Evolutionary conservation across 176 grass and related monocot genomes (phyloP).

Genomic region (Zea luxurians): DNA sequence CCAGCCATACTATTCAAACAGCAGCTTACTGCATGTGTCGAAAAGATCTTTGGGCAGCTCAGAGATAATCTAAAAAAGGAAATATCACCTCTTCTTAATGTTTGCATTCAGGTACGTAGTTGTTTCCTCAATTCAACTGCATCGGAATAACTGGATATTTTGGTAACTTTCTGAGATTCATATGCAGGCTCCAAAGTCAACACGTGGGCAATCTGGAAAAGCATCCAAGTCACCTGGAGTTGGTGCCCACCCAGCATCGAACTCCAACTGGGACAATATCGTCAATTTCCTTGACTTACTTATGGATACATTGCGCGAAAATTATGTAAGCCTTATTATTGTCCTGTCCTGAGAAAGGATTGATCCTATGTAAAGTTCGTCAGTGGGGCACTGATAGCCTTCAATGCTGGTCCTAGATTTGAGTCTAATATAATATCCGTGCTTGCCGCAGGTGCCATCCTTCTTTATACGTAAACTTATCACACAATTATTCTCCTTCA

Average conservation of each 20-base stretch:
- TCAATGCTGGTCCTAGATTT: constrained; percentile 5
- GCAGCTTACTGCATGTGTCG: constrained; percentile 87
- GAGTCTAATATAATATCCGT: constrained; percentile 31
- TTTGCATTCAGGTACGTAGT: constrained; percentile 89
- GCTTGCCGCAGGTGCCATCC: constrained; percentile 74
- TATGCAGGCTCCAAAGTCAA: constrained; percentile 85
- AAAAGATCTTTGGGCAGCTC: constrained; percentile 95
- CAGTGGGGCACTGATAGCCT: constrained; percentile 13
- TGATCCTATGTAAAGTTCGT: constrained; percentile 3
- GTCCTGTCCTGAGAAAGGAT: constrained; percentile 9
- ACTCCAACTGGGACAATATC: constrained; percentile 81
- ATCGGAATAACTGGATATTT: constrained; percentile 13
- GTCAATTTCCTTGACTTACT: constrained; percentile 88
- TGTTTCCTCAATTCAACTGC: background rate
- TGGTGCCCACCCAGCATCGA: constrained; percentile 50
- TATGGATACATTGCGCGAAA: constrained; percentile 68
- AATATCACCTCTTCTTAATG: constrained; percentile 80
- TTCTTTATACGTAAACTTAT: constrained; percentile 98
- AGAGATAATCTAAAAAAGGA: constrained; percentile 98
- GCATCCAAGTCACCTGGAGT: constrained; percentile 65
- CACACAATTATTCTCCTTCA: constrained; percentile 92
- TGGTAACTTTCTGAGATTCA: constrained; percentile 26
- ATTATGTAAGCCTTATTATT: constrained; percentile 60
- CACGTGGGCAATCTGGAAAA: constrained; percentile 65
- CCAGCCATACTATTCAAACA: constrained; percentile 97